Evolutionary conservation across 108 stramenopile genomes (phyloP).

Genomic region (Bacterosira constricta): DNA sequence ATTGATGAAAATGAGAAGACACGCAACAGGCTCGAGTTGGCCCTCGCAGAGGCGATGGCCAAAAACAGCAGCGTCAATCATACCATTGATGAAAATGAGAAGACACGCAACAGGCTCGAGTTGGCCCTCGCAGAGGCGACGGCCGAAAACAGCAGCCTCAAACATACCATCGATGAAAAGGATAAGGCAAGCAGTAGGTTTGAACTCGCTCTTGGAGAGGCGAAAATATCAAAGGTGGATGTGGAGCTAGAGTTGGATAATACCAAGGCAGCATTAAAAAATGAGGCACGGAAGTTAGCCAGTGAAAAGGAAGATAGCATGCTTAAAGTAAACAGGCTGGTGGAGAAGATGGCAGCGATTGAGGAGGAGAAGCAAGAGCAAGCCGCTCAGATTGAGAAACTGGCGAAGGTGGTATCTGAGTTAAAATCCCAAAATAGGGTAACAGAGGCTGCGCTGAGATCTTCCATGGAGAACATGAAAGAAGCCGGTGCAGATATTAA

Average conservation of each 20-base stretch:
- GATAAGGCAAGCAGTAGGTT: not conserved
- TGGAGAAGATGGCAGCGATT: not conserved
- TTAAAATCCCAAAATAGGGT: not conserved
- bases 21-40: not conserved
- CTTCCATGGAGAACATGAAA: conserved; percentile 8
- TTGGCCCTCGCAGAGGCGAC: not conserved
- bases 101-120: not conserved
- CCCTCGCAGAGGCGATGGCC: not conserved
- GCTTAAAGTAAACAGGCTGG: not conserved
- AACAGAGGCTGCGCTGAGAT: conserved; percentile 3
- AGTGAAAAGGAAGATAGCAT: not conserved
- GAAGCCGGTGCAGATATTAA: conserved; percentile 4
- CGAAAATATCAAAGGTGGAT: not conserved
- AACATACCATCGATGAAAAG: not conserved
- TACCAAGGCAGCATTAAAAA: not conserved
- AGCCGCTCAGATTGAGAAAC: not conserved
- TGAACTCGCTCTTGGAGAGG: not conserved
- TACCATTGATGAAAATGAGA: not conserved
- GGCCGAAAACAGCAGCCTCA: not conserved
- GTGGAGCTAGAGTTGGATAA: not conserved
- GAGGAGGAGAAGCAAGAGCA: conserved; percentile 13
- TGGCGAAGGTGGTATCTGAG: not conserved
- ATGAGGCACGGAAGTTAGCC: not conserved
- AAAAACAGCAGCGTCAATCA: not conserved
- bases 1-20: not conserved